Percentiles rank a stretch among this genome's conserved stretches.
These are phyloP conservation scores for Sporothrix schenckii DNA, from an alignment of 2,329 filamentous ascomycete species.

Conservation along the genomic window DNA sequence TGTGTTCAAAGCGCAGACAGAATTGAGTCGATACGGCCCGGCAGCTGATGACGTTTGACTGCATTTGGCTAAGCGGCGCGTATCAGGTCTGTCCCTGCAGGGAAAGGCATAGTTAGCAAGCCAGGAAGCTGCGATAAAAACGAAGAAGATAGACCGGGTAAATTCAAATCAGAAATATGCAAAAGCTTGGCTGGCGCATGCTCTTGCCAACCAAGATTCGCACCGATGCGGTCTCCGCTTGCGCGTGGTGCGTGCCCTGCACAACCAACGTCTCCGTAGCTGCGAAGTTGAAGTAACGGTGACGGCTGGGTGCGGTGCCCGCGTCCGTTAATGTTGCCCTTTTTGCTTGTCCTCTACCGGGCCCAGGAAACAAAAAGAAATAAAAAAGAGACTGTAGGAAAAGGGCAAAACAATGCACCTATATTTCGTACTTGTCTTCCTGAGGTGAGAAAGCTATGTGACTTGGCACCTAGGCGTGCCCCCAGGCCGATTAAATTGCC, in stretches of 20 bases:
- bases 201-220: conserved; percentile 24
- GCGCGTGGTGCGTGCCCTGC: neutral
- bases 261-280: neutral
- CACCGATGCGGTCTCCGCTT: conserved; percentile 21
- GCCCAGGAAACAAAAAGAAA: neutral
- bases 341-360: neutral
- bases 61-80: neutral
- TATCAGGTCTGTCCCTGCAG: conserved; percentile 20
- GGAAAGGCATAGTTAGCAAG: neutral
- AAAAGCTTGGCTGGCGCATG: conserved; percentile 13
- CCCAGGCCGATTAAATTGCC: neutral
- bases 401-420: neutral
- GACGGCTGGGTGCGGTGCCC: neutral
- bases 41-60: neutral
- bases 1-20: neutral
- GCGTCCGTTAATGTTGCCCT: neutral
- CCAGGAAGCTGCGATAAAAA: neutral
- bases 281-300: neutral
- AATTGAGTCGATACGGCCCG: neutral
- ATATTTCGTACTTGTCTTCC: conserved; percentile 3
- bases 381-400: neutral
- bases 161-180: neutral
- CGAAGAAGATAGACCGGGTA: neutral
- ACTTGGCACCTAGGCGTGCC: neutral
- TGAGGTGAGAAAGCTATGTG: conserved; percentile 12